phyloP scores from a whole-genome alignment of 2,329 filamentous ascomycete species.

The Apiospora rasikravindrae region DNA sequence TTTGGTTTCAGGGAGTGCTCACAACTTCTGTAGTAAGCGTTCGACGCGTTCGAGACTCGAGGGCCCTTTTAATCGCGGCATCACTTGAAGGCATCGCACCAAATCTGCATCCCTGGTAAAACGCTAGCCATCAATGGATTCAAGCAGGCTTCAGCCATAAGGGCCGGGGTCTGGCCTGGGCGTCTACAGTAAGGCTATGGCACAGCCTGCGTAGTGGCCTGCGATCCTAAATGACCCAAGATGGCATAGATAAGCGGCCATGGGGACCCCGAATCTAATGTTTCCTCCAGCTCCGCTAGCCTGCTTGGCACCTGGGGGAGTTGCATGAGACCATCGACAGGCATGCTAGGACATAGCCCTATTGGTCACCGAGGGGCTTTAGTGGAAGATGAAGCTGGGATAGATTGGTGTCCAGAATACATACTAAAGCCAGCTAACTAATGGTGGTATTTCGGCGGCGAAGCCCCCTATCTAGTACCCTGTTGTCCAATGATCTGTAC shows the following conservation, averaged over 20 bases:
- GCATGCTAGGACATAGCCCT: background rate
- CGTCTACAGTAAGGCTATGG: background rate
- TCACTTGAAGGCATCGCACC: constrained; percentile 1
- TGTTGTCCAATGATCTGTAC: background rate
- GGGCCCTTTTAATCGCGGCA: background rate
- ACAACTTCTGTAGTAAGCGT: background rate
- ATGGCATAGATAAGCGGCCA: constrained; percentile 6
- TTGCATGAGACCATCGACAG: background rate
- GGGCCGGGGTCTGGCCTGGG: background rate
- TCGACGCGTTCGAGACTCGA: constrained; percentile 3
- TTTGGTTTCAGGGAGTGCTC: background rate
- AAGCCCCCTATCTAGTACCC: background rate
- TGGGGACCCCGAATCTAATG: constrained; percentile 6
- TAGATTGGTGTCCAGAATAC: background rate
- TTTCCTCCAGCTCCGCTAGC: background rate
- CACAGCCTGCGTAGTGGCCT: background rate
- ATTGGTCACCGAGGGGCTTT: background rate
- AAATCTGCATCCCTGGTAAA: constrained; percentile 6
- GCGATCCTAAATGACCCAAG: background rate
- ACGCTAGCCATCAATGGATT: background rate
- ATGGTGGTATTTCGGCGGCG: constrained; percentile 16
- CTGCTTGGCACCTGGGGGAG: constrained; percentile 1
- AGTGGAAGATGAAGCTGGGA: constrained; percentile 4
- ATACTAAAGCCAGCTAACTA: constrained; percentile 11
- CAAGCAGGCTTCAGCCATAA: background rate